Conservation (phyloP, 495 filamentous ascomycete species). For the Chaetomium tenue region DNA sequence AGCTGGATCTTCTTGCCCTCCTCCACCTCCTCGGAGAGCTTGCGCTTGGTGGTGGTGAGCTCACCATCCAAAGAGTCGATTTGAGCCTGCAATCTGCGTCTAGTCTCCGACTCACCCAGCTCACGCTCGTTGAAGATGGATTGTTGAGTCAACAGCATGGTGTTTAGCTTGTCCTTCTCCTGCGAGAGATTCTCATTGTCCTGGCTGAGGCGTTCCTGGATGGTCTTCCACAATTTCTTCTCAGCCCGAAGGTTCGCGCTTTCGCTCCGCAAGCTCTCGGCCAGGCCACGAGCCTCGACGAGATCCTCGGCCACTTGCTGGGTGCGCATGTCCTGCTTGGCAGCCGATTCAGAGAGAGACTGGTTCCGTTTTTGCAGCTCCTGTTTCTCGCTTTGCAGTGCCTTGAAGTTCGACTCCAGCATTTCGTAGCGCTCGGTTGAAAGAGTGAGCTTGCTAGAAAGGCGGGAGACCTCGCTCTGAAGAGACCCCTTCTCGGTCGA, state of each 20-base stretch:
- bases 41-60: constrained; percentile 72
- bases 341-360: constrained; percentile 70
- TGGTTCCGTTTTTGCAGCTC: constrained; percentile 81
- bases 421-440: constrained; percentile 81
- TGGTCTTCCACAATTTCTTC: constrained; percentile 84
- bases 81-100: constrained; percentile 70
- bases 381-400: constrained; percentile 76
- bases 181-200: constrained; percentile 83
- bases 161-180: constrained; percentile 77
- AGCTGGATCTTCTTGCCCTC: constrained; percentile 73
- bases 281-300: constrained; percentile 74
- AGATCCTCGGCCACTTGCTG: constrained; percentile 94
- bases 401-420: constrained; percentile 81
- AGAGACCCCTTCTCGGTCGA: constrained; percentile 77
- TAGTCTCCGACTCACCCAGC: constrained; percentile 74
- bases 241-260: constrained; percentile 91
- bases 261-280: constrained; percentile 86
- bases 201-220: constrained; percentile 79
- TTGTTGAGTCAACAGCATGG: constrained; percentile 73
- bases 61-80: constrained; percentile 77
- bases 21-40: constrained; percentile 79
- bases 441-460: constrained; percentile 77
- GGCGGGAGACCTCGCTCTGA: constrained; percentile 70
- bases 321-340: constrained; percentile 82
- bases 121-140: constrained; percentile 88